Base-by-base conservation (phyloP, 352 stramenopile species). In the Phytophthora foliorum region DNA sequence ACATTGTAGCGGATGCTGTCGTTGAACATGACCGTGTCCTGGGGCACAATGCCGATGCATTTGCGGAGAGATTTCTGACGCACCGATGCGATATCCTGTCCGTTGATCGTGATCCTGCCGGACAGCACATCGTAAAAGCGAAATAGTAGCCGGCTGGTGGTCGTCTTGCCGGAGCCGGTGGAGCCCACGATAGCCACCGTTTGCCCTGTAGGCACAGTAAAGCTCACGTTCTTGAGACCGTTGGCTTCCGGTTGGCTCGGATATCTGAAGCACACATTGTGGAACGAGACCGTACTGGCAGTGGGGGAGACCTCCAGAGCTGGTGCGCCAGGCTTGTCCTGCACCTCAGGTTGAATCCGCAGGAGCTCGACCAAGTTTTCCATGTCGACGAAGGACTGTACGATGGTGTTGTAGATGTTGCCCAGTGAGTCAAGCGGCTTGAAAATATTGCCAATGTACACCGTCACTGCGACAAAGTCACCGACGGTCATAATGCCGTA, bases 1-100 rank as follows among this genome's bases (percentile, higher is more conserved):
- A 99, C 89, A 63, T 99, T 99, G 75, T 98, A 94, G 9, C 84
- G 81, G 50, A 99, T 93, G 9, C 94, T 97, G 77, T 99, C 97
- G 72, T 99, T 99, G 82, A 99, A 99, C 78, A 99, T 93, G 67
- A 93, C 88, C 6, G 94, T 96, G 69, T 98, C 94, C 46, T 99
- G 98, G 0, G 97, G 95, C 7, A 99, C 97, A 29, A 99, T 97
- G 9, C 97, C 97, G 56, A 99, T 97, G 32, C 72, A 74, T 34
- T 79, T 64, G 52, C 97, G 87, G 21, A 99, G 81, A 58, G 83
- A 97, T 56, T 92, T 91, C 58, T 98, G 93, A 14, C 81, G 94
- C 16, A 98, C 77, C 8, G 57, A 74, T 7, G 88, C 65, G 32
- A 98, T 95, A 70, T 99, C 90, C 24, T 96, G 81, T 17, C 88